Percentiles rank a stretch among this genome's conserved stretches.
phyloP scores from a whole-genome alignment of 768 basidiomycete species.

The Lentinula lateritia region DNA sequence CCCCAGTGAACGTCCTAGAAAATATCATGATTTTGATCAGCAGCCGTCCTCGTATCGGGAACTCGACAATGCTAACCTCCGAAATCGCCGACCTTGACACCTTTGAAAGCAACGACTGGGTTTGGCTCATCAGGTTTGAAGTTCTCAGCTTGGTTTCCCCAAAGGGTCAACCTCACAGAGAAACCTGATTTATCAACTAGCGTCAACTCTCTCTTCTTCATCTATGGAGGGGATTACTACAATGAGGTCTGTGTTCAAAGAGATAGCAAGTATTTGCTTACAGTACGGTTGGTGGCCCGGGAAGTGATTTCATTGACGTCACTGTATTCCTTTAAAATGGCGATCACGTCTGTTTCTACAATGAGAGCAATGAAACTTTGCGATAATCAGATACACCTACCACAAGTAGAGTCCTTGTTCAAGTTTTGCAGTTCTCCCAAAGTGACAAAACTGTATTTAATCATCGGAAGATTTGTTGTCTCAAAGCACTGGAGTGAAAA shows the following conservation, averaged over 20 bases:
- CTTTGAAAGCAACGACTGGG: slow-evolving; percentile 89
- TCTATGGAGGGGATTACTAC: slow-evolving; percentile 33
- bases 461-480: slow-evolving; percentile 63
- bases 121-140: slow-evolving; percentile 50
- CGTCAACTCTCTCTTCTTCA: slow-evolving; percentile 84
- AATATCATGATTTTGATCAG: not conserved
- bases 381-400: slow-evolving; percentile 37
- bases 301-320: slow-evolving; percentile 68
- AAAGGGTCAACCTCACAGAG: slow-evolving; percentile 81
- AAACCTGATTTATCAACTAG: slow-evolving; percentile 81
- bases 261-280: slow-evolving; percentile 19
- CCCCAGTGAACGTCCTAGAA: slow-evolving; percentile 73
- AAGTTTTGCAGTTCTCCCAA: slow-evolving; percentile 57
- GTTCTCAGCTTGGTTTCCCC: slow-evolving; percentile 92
- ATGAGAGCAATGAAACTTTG: slow-evolving; percentile 8
- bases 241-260: not conserved
- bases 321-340: slow-evolving; percentile 73
- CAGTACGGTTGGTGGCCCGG: slow-evolving; percentile 67
- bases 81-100: slow-evolving; percentile 90
- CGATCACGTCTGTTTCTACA: slow-evolving; percentile 69
- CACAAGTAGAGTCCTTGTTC: slow-evolving; percentile 78
- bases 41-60: not conserved
- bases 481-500: slow-evolving; percentile 66
- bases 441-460: slow-evolving; percentile 79
- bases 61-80: slow-evolving; percentile 44